Percentiles rank a stretch among this genome's conserved stretches.
Evolutionary conservation across 768 basidiomycete species (phyloP).

Genomic region (Dentipellis fragilis): DNA sequence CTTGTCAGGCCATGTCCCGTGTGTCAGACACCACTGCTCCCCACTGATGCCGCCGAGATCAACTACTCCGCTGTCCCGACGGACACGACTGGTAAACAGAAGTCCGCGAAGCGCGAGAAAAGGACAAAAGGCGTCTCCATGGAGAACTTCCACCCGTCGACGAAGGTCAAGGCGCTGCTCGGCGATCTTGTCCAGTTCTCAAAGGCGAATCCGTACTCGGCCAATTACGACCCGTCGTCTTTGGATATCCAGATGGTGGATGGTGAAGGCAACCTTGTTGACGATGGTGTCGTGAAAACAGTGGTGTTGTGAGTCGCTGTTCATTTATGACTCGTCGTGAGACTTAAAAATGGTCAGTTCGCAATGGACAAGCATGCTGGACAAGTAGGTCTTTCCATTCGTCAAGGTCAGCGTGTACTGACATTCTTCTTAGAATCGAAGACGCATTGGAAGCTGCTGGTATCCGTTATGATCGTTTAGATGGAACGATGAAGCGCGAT

Average conservation of each 20-base stretch:
- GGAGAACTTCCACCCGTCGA: slow-evolving; percentile 66
- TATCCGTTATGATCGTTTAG: slow-evolving; percentile 86
- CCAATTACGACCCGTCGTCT: slow-evolving; percentile 72
- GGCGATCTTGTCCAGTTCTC: slow-evolving; percentile 76
- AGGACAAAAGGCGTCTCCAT: slow-evolving; percentile 38
- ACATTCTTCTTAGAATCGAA: slow-evolving; percentile 49
- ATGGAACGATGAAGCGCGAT: slow-evolving; percentile 97
- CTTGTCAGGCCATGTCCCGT: slow-evolving; percentile 59
- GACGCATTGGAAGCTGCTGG: slow-evolving; percentile 75
- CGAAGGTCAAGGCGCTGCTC: slow-evolving; percentile 81
- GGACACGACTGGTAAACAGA: slow-evolving; percentile 44
- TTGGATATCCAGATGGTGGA: slow-evolving; percentile 75
- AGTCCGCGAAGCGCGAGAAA: slow-evolving; percentile 55
- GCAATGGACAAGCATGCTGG: slow-evolving; percentile 92
- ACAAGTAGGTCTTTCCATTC: slow-evolving; percentile 49
- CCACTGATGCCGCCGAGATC: slow-evolving; percentile 77
- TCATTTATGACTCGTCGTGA: slow-evolving; percentile 2
- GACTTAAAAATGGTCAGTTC: slow-evolving; percentile 41
- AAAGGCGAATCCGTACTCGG: slow-evolving; percentile 73
- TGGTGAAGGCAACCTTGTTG: slow-evolving; percentile 55
- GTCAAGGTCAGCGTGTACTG: slow-evolving; percentile 1
- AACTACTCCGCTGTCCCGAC: slow-evolving; percentile 44
- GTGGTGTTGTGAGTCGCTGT: slow-evolving; percentile 76
- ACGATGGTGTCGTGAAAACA: slow-evolving; percentile 73
- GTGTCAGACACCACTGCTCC: slow-evolving; percentile 60